Evolutionary conservation across 1,284 basidiomycete species (phyloP), one percentile per base, ranked within the genome.

Genomic region (Naganishia cerealis): DNA sequence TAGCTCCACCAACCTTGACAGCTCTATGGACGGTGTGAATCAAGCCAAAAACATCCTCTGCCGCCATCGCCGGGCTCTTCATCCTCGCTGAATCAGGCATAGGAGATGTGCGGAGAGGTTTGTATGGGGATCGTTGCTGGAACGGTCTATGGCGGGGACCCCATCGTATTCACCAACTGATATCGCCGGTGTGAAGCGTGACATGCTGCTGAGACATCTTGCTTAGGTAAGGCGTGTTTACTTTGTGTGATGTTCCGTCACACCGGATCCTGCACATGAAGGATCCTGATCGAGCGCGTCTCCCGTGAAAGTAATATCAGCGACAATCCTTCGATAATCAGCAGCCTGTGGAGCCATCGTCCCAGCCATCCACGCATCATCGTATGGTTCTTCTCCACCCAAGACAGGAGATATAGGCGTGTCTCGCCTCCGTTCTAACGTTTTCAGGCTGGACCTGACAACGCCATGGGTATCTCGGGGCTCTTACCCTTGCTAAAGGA

Each of bases 401-500:
- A 50, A 6, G 21, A 3, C 9, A 24, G n/a, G 24, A 50, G n/a
- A 15, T 50, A 50, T 8, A 50, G 46, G 16, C 15, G 10, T 24
- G 24, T n/a, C n/a, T 50, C 46, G n/a, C 46, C 5, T 21, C 29
- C 29, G 29, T 33, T 33, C 6, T 33, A 9, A 50, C 21, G 21
- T 1, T 15, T 13, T 9, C n/a, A 24, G 24, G 46, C 46, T 50
- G 46, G 46, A 50, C 46, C n/a, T 50, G 46, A 3, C 24, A n/a
- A 21, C 46, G 46, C 10, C 4, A 95, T 95, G 93, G 95, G 94
- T 53, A 97, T 99, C 70, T 86, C 88, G 71, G 95, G 95, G n/a
- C 86, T 99, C 43, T 82, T 99, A 40, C 92, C 94, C 33, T 85
- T 95, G 39, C 86, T 99, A 74, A 96, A 94, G 83, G 88, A 94